Conservation (phyloP, 1,284 basidiomycete genomes). For the Sanghuangporus baumii region DNA sequence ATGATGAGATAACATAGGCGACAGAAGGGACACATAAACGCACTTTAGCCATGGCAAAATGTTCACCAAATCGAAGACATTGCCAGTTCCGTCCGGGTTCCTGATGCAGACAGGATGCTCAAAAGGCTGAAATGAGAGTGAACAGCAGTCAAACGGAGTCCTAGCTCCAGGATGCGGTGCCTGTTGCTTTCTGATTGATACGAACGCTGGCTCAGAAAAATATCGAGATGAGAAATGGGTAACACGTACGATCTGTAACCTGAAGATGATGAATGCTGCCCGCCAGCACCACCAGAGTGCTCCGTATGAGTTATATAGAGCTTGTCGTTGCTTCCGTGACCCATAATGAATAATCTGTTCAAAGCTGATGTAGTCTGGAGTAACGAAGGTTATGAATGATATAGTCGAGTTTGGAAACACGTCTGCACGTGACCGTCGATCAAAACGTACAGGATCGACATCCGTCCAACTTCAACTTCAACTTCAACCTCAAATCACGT, state of each 20-base stretch:
- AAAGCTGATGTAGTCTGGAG: too few species aligned
- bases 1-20: slow-evolving; percentile 17
- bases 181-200: slow-evolving; percentile 52
- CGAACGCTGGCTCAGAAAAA: not conserved
- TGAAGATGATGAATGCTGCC: slow-evolving; percentile 67
- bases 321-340: slow-evolving; percentile 82
- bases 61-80: slow-evolving; percentile 83
- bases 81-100: slow-evolving; percentile 72
- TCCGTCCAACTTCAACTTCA: not conserved
- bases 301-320: slow-evolving; percentile 83
- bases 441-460: not conserved
- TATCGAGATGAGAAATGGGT: slow-evolving; percentile 2
- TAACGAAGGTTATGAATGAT: not conserved
- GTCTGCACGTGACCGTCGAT: not conserved
- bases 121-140: slow-evolving; percentile 90
- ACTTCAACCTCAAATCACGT: not conserved
- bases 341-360: slow-evolving; percentile 39
- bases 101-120: slow-evolving; percentile 84
- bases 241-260: slow-evolving; percentile 62
- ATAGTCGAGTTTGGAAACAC: not conserved
- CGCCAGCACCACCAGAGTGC: slow-evolving; percentile 71
- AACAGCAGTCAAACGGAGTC: slow-evolving; percentile 89
- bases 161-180: slow-evolving; percentile 52
- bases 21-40: slow-evolving; percentile 26
- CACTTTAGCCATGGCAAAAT: slow-evolving; percentile 93